These are phyloP conservation scores for Alternaria tenuissima DNA, from an alignment of 2,329 filamentous ascomycete species.

Conservation along the genomic window DNA sequence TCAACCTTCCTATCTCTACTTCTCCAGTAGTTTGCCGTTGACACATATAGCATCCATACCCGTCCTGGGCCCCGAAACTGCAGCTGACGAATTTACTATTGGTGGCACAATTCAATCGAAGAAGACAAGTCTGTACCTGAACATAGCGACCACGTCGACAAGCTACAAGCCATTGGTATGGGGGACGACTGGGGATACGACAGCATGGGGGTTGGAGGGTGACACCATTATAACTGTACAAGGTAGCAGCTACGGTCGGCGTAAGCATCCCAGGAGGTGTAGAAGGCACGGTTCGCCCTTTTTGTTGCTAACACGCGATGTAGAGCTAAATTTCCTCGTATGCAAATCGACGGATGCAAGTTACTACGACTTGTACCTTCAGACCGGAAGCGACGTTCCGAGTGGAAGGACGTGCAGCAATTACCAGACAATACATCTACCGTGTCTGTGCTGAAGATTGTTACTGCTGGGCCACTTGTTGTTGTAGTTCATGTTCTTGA, in stretches of 20 bases:
- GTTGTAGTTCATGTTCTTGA: background rate
- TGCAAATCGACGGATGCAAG: slow-evolving; percentile 53
- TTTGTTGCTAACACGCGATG: background rate
- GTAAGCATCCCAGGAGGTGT: slow-evolving; percentile 25
- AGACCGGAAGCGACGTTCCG: slow-evolving; percentile 61
- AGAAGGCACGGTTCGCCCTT: background rate
- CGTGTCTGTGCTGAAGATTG: slow-evolving; percentile 55
- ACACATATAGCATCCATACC: slow-evolving; percentile 49
- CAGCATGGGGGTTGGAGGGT: slow-evolving; percentile 61
- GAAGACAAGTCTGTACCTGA: slow-evolving; percentile 60
- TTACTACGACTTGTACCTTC: slow-evolving; percentile 63
- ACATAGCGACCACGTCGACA: slow-evolving; percentile 56
- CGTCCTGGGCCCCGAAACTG: slow-evolving; percentile 62
- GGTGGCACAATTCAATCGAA: slow-evolving; percentile 59
- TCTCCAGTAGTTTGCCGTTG: background rate
- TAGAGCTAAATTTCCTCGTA: slow-evolving; percentile 61
- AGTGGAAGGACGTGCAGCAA: slow-evolving; percentile 62
- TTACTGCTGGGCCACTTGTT: background rate
- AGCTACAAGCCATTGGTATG: slow-evolving; percentile 60
- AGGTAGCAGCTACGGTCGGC: slow-evolving; percentile 56
- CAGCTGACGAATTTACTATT: slow-evolving; percentile 61
- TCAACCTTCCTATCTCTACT: background rate
- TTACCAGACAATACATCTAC: slow-evolving; percentile 64
- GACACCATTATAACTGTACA: slow-evolving; percentile 59
- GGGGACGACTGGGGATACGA: slow-evolving; percentile 52